phyloP scores from a whole-genome alignment of 352 stramenopile species.

The Globisporangium uncinulatum region DNA sequence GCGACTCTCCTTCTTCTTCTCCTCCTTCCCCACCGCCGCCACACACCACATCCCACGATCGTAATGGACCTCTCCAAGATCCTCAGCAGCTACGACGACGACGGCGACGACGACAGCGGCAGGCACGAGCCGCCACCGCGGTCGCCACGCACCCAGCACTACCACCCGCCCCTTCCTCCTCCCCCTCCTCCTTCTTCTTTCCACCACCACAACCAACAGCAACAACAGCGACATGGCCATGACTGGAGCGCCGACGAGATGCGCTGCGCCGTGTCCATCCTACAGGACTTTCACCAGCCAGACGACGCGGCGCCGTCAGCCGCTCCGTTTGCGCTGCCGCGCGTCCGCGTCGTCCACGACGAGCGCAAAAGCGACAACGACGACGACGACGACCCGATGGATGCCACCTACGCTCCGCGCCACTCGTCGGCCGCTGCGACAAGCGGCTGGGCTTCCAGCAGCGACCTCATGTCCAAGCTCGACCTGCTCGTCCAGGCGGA shows the following conservation, averaged over 20 bases:
- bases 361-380: slow-evolving; percentile 15
- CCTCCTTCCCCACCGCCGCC: no score
- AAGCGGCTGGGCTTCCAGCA: slow-evolving; percentile 10
- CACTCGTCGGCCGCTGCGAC: slow-evolving; percentile 5
- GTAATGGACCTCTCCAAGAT: slow-evolving; percentile 57
- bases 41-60: no score
- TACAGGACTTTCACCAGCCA: slow-evolving; percentile 47
- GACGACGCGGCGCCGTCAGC: slow-evolving; percentile 11
- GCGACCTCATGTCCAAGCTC: slow-evolving; percentile 38
- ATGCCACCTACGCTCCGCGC: background rate
- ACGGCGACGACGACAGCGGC: slow-evolving; percentile 1
- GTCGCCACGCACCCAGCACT: background rate
- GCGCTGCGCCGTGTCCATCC: slow-evolving; percentile 53
- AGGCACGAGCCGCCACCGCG: no score
- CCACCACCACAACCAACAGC: background rate
- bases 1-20: slow-evolving; percentile 8
- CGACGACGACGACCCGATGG: no score
- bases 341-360: slow-evolving; percentile 7
- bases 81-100: slow-evolving; percentile 31
- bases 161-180: background rate
- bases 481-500: slow-evolving; percentile 69
- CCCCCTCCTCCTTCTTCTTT: no score
- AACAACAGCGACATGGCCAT: slow-evolving; percentile 4
- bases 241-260: slow-evolving; percentile 50
- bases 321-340: no score